Conservation (phyloP, 2,329 filamentous ascomycete species). For the Fusarium napiforme region DNA sequence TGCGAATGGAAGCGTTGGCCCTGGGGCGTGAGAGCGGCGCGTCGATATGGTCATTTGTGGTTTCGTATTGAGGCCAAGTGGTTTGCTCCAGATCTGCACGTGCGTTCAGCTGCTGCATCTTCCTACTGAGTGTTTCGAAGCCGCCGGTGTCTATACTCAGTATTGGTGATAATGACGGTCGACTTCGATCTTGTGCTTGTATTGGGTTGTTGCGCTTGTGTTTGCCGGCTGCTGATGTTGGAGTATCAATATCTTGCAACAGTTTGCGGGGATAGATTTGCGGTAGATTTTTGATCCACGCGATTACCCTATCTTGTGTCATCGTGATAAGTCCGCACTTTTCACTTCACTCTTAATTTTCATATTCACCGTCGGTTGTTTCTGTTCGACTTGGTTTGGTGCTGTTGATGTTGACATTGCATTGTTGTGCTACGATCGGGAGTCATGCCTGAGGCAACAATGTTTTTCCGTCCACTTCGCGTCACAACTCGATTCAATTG, state of each 20-base stretch:
- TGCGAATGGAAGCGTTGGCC: accelerated
- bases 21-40: not conserved
- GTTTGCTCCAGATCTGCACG: not conserved
- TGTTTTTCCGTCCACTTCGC: not conserved
- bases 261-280: not conserved
- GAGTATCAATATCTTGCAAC: accelerated
- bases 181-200: not conserved
- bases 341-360: not conserved
- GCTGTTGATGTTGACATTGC: not conserved
- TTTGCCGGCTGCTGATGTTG: not conserved
- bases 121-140: not conserved
- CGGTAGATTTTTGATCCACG: not conserved
- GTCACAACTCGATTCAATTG: not conserved
- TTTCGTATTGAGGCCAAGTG: not conserved
- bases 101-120: not conserved
- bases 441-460: not conserved
- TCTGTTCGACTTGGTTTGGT: no score
- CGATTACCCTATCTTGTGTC: not conserved
- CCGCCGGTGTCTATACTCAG: accelerated
- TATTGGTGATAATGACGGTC: accelerated
- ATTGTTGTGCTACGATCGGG: not conserved
- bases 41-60: accelerated
- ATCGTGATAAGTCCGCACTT: no score
- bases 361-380: not conserved
- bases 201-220: not conserved